Evolutionary conservation across 164 flowering plant species (phyloP).

Genomic region (Chimonanthus salicifolius): DNA sequence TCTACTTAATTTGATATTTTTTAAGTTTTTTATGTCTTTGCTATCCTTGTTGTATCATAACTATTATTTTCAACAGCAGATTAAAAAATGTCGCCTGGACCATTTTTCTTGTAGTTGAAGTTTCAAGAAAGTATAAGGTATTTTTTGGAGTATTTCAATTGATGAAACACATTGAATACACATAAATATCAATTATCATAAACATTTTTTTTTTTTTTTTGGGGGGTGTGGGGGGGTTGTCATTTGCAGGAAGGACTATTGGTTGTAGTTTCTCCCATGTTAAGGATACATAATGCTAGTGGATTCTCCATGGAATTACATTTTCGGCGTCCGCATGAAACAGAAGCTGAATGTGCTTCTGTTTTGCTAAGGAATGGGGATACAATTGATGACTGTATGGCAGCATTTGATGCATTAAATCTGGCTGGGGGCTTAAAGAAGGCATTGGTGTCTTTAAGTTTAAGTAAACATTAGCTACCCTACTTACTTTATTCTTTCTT

Average conservation of each 20-base stretch:
- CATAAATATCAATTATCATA: neutral
- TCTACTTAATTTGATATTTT: slow-evolving; percentile 1
- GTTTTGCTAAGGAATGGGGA: slow-evolving; percentile 60
- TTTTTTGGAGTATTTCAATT: neutral
- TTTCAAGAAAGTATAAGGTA: slow-evolving; percentile 67
- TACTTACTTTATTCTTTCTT: neutral
- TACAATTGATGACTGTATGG: slow-evolving; percentile 72
- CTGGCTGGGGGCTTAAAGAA: slow-evolving; percentile 64
- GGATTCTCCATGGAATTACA: slow-evolving; percentile 64
- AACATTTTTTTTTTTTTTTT: slow-evolving; percentile 1
- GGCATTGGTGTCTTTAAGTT: slow-evolving; percentile 65
- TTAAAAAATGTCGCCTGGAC: slow-evolving; percentile 76
- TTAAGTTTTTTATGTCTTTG: neutral
- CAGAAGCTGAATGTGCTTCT: slow-evolving; percentile 52
- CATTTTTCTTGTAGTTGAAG: slow-evolving; percentile 73
- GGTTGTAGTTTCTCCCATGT: slow-evolving; percentile 66
- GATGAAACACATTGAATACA: neutral
- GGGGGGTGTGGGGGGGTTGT: neutral
- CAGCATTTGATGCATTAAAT: slow-evolving; percentile 64
- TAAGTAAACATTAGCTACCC: slow-evolving; percentile 45
- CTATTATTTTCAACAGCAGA: slow-evolving; percentile 32
- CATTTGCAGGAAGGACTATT: slow-evolving; percentile 71
- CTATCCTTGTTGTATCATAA: slow-evolving; percentile 1
- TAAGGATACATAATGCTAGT: slow-evolving; percentile 78
- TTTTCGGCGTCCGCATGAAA: slow-evolving; percentile 61